phyloP scores from a whole-genome alignment of 2,329 filamentous ascomycete species.

The Ceratocystis eucalypticola region DNA sequence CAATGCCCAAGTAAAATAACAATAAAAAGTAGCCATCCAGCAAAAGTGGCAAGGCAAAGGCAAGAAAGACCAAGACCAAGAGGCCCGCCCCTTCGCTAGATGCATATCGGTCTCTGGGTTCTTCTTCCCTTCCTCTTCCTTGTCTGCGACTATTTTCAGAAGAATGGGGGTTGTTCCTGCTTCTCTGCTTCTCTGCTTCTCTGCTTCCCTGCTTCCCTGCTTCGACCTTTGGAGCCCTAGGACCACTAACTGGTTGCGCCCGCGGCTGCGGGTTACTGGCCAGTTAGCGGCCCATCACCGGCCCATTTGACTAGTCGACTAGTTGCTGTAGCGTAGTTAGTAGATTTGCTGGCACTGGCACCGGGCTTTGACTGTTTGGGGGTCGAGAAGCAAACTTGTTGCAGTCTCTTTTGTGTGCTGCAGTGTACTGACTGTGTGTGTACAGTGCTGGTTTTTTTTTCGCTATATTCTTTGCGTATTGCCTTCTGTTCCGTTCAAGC shows the following conservation, averaged over 20 bases:
- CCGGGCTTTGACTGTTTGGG: no score
- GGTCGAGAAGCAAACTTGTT: no score
- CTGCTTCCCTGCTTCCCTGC: not conserved
- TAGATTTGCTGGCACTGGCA: not conserved
- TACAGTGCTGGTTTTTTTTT: not conserved
- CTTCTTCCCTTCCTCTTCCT: no score
- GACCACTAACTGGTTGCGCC: not conserved
- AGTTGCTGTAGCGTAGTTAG: not conserved
- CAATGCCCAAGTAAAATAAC: no score
- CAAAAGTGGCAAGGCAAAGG: no score
- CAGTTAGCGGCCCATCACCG: not conserved
- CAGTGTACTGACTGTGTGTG: no score
- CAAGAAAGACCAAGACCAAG: constrained; percentile 9
- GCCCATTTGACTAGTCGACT: not conserved
- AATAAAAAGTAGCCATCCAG: no score
- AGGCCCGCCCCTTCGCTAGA: not conserved
- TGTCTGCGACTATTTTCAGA: not conserved
- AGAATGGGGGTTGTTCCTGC: not conserved
- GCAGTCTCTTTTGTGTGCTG: not conserved
- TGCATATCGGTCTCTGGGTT: not conserved
- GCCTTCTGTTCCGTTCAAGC: no score
- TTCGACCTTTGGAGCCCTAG: not conserved
- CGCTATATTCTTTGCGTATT: not conserved
- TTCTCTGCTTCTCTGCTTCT: not conserved
- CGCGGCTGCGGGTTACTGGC: not conserved